phyloP scores from a whole-genome alignment of 306 rosid genomes.

The Datisca glomerata region DNA sequence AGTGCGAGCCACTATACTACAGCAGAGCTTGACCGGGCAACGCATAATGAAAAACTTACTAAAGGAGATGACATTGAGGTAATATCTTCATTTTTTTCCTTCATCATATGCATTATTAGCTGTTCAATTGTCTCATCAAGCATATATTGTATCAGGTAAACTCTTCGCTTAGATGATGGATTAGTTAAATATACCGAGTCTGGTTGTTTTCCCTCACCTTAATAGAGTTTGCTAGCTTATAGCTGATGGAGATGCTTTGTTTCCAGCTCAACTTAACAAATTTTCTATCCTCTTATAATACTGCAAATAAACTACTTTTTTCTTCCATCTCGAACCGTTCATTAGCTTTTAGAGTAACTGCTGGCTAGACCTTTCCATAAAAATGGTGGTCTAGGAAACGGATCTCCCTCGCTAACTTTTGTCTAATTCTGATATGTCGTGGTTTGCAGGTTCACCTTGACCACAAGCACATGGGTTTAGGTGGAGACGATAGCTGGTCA shows the following conservation, averaged over 20 bases:
- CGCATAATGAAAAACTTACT: slow-evolving; percentile 54
- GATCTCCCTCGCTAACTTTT: no score
- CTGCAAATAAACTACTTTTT: no score
- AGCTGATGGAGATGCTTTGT: not conserved
- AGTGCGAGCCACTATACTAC: slow-evolving; percentile 79
- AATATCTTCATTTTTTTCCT: slow-evolving; percentile 1
- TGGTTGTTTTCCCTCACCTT: no score
- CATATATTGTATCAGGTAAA: not conserved
- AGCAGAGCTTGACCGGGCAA: slow-evolving; percentile 63
- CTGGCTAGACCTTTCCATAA: not conserved
- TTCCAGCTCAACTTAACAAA: not conserved
- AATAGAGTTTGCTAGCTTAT: not conserved
- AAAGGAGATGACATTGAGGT: slow-evolving; percentile 87
- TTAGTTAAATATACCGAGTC: no score
- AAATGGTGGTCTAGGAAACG: no score
- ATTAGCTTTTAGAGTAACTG: no score
- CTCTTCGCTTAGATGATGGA: not conserved
- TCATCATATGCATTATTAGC: not conserved
- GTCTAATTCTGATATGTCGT: slow-evolving; percentile 8
- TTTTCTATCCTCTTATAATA: not conserved
- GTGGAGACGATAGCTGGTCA: slow-evolving; percentile 97
- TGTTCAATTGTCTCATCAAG: not conserved
- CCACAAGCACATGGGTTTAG: slow-evolving; percentile 93
- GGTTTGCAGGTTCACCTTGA: slow-evolving; percentile 74
- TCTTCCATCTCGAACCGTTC: no score